A percentile compares a stretch with the other conserved stretches of the same genome.
These are phyloP conservation scores for Trichoderma breve DNA, from an alignment of 2,329 filamentous ascomycete species.

Conservation along the genomic window DNA sequence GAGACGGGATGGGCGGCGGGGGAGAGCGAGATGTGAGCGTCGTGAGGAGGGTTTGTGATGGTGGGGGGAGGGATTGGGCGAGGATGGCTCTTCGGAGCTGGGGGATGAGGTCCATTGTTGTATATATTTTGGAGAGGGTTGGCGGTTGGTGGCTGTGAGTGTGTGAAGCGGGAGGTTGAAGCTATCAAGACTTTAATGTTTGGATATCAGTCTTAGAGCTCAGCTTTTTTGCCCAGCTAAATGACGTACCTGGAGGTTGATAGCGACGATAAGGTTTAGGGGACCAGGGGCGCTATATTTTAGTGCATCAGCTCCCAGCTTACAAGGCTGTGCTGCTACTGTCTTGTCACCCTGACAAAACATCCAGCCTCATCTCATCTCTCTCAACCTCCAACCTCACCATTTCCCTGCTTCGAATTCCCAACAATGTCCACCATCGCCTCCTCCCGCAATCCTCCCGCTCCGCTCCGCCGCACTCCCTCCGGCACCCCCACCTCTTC, in stretches of 20 bases:
- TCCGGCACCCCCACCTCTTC: slow-evolving; percentile 68
- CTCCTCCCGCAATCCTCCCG: slow-evolving; percentile 57
- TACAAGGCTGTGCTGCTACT: neutral
- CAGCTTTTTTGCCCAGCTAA: neutral
- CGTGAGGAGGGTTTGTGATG: slow-evolving; percentile 60
- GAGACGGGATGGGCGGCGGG: slow-evolving; percentile 63
- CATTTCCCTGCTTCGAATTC: slow-evolving; percentile 29
- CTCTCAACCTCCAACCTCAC: neutral
- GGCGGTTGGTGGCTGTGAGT: neutral
- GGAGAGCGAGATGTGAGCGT: slow-evolving; percentile 56
- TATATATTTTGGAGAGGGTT: neutral
- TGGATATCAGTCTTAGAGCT: neutral
- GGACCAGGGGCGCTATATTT: slow-evolving; percentile 16
- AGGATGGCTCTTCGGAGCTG: slow-evolving; percentile 44
- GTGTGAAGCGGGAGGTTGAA: neutral
- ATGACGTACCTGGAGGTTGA: slow-evolving; percentile 11
- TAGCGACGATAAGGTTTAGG: neutral
- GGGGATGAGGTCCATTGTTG: slow-evolving; percentile 26
- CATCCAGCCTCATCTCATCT: neutral
- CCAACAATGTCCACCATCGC: slow-evolving; percentile 62
- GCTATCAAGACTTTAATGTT: neutral
- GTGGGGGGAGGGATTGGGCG: slow-evolving; percentile 52
- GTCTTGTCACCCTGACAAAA: neutral
- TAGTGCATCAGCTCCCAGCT: slow-evolving; percentile 22
- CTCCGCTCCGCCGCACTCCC: slow-evolving; percentile 58